phyloP scores from a whole-genome alignment of 805 yeast genomes.

The Starmerella vaccinii region DNA sequence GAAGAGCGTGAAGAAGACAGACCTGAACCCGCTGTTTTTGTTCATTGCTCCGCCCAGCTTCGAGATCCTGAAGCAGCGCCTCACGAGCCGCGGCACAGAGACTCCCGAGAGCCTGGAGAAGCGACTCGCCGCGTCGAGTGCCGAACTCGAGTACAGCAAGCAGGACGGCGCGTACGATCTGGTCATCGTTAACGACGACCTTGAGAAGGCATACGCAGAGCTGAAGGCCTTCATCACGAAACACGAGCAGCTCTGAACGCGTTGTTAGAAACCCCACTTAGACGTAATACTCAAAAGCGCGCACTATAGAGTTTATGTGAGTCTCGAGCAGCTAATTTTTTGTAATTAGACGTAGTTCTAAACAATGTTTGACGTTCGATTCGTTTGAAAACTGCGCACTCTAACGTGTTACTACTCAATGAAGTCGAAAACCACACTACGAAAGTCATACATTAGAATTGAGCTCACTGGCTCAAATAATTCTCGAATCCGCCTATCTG shows the following conservation, averaged over 20 bases:
- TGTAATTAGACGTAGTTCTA: no score
- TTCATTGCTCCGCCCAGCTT: constrained; percentile 90
- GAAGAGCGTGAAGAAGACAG: constrained; percentile 72
- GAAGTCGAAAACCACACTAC: no score
- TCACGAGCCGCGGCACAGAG: constrained; percentile 89
- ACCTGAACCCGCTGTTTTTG: constrained; percentile 71
- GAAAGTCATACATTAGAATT: no score
- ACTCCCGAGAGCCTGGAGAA: constrained; percentile 72
- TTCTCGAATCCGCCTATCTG: no score
- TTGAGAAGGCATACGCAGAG: constrained; percentile 77
- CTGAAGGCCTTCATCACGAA: constrained; percentile 57
- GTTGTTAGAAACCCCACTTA: no score
- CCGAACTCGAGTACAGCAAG: constrained; percentile 79
- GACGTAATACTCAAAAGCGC: neutral
- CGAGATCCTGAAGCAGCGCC: constrained; percentile 63
- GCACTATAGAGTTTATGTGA: no score
- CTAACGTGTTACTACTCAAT: no score
- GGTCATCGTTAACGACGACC: constrained; percentile 79
- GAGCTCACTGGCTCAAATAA: neutral
- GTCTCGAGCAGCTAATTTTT: no score
- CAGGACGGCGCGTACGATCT: constrained; percentile 81
- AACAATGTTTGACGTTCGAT: no score
- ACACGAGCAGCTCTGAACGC: constrained; percentile 3
- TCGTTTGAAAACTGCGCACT: no score
- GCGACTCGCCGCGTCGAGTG: constrained; percentile 76